These are phyloP conservation scores for Argentina anserina DNA, from an alignment of 306 rosid species.

Conservation along the genomic window DNA sequence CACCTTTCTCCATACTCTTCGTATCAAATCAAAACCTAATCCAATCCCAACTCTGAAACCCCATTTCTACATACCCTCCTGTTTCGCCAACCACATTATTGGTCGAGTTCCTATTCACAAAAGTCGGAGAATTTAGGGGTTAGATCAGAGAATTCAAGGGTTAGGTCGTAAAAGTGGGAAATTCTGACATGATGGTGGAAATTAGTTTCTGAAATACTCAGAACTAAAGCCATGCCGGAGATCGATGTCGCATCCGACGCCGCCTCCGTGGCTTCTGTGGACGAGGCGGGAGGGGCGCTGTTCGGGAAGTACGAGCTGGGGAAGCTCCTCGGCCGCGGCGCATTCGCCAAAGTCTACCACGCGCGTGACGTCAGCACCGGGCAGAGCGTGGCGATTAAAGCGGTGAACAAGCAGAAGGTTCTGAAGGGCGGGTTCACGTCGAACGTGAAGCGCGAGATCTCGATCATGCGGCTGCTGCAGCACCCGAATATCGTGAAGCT, in stretches of 20 bases:
- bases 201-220: background rate
- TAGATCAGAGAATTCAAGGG: no score
- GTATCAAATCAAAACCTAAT: no score
- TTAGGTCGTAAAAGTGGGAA: no score
- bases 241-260: background rate
- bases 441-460: slow-evolving; percentile 64
- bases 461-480: slow-evolving; percentile 62
- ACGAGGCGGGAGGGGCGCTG: background rate
- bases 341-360: slow-evolving; percentile 77
- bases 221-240: slow-evolving; percentile 26
- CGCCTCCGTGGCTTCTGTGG: background rate
- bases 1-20: no score
- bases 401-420: slow-evolving; percentile 55
- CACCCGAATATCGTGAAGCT: slow-evolving; percentile 62
- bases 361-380: slow-evolving; percentile 44
- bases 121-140: background rate
- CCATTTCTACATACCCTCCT: background rate
- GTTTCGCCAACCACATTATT: background rate
- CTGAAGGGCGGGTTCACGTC: slow-evolving; percentile 33
- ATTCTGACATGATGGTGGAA: no score
- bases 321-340: slow-evolving; percentile 60
- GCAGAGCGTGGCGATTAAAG: slow-evolving; percentile 71
- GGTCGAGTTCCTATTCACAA: no score
- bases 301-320: slow-evolving; percentile 57
- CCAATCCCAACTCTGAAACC: no score